Base-by-base conservation (phyloP, 2,329 filamentous ascomycete species). In the Incumbomyces lentus region DNA sequence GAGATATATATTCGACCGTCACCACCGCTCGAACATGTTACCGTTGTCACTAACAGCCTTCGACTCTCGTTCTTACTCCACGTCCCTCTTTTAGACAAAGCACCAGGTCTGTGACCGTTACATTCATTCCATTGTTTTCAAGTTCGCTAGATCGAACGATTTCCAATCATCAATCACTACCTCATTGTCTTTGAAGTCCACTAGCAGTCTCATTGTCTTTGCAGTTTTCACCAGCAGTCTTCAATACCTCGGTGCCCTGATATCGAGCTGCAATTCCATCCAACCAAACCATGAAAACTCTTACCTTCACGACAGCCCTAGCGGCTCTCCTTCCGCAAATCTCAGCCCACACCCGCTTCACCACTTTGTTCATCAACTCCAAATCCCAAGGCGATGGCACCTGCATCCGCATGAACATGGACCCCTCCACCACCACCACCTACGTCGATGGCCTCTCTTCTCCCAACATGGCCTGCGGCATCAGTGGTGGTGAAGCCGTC, bases 301-400 rank as follows among this genome's bases (percentile, higher is more conserved):
- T 37, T 30, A 17, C 39, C n/a, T n/a, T 30, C 17, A 5, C 29
- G 3, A 26, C 22, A 2, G 40, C 42, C 19, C 19, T 46, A 4
- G 29, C 38, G 6, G 34, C 43, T 18, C 22, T 46, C 44, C 51
- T 74, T 33, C 58, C 60, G n/a, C 40, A 57, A 18, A 62, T 66
- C 44, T 64, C 65, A 40, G 76, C 75, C 35, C 81, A 85, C 58
- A 82, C 79, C 5, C 61, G 76, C 40, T 76, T 84, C 59, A 81
- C 79, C 1, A 82, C 75, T 3, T 66, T 84, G 40, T 80, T 74
- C 54, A 64, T 85, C 54, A 69, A 83, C 55, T 74, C 74, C 49
- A 64, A 72, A 40, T 72, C 75, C 56, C 79, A 86, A 63, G 84
- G 84, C 50, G 79, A 84, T 58, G 83, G 77, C 26, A 81, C 79